Percentiles rank a stretch among this genome's conserved stretches.
Conservation (phyloP, 176 grass and related monocot species). For the Eragrostis nindensis region DNA sequence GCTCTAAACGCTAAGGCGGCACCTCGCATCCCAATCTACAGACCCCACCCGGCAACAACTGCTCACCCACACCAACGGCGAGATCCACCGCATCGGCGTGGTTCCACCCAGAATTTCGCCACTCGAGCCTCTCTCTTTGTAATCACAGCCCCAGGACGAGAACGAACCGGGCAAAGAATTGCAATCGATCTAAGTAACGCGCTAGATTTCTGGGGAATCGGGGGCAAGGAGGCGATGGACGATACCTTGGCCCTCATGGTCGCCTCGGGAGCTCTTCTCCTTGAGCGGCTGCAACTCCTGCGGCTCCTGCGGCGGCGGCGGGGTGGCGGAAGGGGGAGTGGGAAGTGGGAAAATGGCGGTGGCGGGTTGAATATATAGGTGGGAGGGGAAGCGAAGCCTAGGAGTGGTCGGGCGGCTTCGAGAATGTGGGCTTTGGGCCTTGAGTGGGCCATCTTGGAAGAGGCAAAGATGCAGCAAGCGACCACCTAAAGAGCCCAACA, state of each 20-base stretch:
- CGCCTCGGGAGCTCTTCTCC: constrained; percentile 23
- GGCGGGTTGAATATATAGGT: constrained; percentile 31
- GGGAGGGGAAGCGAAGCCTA: constrained; percentile 42
- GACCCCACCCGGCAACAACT: neutral
- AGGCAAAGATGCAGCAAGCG: neutral
- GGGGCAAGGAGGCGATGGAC: neutral
- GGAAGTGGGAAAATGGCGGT: neutral
- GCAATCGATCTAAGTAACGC: neutral
- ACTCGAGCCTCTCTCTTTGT: constrained; percentile 56
- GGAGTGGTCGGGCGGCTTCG: constrained; percentile 4
- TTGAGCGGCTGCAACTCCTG: constrained; percentile 3
- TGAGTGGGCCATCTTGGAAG: neutral
- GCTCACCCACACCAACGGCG: neutral
- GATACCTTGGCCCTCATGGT: constrained; percentile 79
- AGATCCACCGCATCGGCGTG: constrained; percentile 14
- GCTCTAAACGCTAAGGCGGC: constrained; percentile 9
- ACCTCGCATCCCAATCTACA: constrained; percentile 14
- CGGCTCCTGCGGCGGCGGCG: constrained; percentile 21
- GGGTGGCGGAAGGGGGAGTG: neutral
- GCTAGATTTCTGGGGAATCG: neutral
- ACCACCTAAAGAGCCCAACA: no score
- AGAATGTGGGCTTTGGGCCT: constrained; percentile 13
- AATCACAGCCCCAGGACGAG: constrained; percentile 43
- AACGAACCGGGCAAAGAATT: neutral
- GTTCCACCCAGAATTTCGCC: constrained; percentile 17